Conservation (phyloP, 768 basidiomycete species). For the Cystofilobasidium macerans region DNA sequence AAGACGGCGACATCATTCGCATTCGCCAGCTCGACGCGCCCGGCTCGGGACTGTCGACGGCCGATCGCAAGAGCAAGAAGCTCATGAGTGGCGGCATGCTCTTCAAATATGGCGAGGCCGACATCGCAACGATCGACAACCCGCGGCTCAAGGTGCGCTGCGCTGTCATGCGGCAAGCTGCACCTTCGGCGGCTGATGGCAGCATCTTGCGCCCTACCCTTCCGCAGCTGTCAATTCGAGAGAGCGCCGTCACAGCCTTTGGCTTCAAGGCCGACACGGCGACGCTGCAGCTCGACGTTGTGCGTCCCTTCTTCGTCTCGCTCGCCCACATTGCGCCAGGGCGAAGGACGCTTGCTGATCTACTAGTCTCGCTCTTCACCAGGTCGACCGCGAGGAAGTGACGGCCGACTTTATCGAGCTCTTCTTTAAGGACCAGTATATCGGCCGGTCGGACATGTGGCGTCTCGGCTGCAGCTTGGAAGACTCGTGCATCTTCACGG, state of each 20-base stretch:
- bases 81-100: conserved; percentile 6
- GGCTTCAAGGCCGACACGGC: conserved; percentile 1
- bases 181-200: background rate
- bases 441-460: conserved; percentile 97
- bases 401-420: conserved; percentile 54
- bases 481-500: conserved; percentile 66
- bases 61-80: background rate
- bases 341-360: background rate
- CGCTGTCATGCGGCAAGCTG: background rate
- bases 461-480: conserved; percentile 69
- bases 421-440: conserved; percentile 85
- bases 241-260: background rate
- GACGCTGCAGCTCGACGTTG: conserved; percentile 18
- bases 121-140: conserved; percentile 11
- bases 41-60: background rate
- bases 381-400: conserved; percentile 54
- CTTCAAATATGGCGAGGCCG: conserved; percentile 4
- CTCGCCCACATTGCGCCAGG: no score
- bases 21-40: conserved; percentile 6
- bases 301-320: background rate
- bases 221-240: conserved; percentile 8
- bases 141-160: background rate
- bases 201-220: no score
- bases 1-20: conserved; percentile 16
- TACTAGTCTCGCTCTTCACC: background rate